Evolutionary conservation across 2,329 filamentous ascomycete genomes (phyloP).

Genomic region (Alternaria rosae): DNA sequence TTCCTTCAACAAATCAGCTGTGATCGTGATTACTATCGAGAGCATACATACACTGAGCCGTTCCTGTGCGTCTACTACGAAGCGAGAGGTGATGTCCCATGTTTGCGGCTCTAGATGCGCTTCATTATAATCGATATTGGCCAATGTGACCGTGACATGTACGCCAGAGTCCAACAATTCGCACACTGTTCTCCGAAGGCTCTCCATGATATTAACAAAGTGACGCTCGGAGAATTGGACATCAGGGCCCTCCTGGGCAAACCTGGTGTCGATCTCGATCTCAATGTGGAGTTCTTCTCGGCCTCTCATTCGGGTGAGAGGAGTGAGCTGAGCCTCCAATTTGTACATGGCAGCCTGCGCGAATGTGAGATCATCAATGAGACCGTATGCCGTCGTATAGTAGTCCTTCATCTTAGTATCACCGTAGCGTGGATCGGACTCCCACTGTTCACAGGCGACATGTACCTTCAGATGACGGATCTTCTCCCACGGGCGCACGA

Average conservation of each 20-base stretch:
- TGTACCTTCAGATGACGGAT: background rate
- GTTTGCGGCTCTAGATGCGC: fast-evolving
- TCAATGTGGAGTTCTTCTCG: background rate
- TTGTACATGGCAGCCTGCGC: background rate
- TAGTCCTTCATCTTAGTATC: background rate
- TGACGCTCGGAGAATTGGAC: background rate
- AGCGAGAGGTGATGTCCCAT: background rate
- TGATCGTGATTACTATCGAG: background rate
- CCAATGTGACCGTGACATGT: background rate
- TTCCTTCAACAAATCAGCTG: background rate
- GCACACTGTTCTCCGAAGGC: background rate
- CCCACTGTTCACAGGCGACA: background rate
- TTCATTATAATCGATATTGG: background rate
- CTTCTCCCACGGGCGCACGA: background rate
- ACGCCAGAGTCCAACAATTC: background rate
- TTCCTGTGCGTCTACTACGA: background rate
- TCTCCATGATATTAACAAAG: background rate
- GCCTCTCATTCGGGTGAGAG: background rate
- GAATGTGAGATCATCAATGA: background rate
- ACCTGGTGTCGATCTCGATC: background rate
- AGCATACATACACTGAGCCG: background rate
- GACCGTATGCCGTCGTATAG: background rate
- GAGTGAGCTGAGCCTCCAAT: background rate
- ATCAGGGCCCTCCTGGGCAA: background rate
- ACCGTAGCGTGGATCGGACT: background rate